These are phyloP conservation scores for Clitopilus passeckerianus DNA, from an alignment of 768 basidiomycete species.

Conservation along the genomic window DNA sequence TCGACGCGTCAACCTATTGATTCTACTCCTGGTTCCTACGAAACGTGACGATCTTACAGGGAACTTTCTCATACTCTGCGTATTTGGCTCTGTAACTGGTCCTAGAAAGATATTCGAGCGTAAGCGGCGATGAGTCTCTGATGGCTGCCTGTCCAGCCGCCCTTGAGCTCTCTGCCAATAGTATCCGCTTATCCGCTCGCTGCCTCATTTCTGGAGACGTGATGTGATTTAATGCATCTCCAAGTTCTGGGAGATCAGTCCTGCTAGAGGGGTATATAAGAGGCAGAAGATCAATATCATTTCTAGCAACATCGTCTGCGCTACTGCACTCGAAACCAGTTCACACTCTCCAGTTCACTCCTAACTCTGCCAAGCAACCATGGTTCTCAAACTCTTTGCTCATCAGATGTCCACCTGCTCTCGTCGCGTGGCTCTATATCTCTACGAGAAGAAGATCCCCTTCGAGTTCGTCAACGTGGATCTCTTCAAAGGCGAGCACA, in stretches of 20 bases:
- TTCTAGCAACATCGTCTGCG: neutral
- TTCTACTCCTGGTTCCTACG: too few species aligned
- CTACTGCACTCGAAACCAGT: neutral
- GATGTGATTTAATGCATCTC: too few species aligned
- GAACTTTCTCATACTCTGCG: too few species aligned
- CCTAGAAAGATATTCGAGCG: too few species aligned
- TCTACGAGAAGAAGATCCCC: slow-evolving; percentile 37
- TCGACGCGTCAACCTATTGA: neutral
- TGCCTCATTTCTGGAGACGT: too few species aligned
- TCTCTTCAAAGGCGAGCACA: slow-evolving; percentile 27
- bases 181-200: neutral
- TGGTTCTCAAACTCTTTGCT: slow-evolving; percentile 25
- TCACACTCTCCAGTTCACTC: neutral
- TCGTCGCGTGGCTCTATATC: slow-evolving; percentile 32
- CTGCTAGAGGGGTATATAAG: neutral
- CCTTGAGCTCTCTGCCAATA: neutral
- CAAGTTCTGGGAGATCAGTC: neutral
- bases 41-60: too few species aligned
- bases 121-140: neutral
- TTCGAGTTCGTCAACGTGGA: slow-evolving; percentile 35
- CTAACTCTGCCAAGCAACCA: neutral
- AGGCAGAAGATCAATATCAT: neutral
- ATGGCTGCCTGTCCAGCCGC: slow-evolving; percentile 1
- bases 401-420: slow-evolving; percentile 29
- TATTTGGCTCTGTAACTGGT: too few species aligned